A percentile compares a stretch with the other conserved stretches of the same genome.
These are phyloP conservation scores for Pistacia atlantica DNA, from an alignment of 345 rosid species.

Conservation along the genomic window DNA sequence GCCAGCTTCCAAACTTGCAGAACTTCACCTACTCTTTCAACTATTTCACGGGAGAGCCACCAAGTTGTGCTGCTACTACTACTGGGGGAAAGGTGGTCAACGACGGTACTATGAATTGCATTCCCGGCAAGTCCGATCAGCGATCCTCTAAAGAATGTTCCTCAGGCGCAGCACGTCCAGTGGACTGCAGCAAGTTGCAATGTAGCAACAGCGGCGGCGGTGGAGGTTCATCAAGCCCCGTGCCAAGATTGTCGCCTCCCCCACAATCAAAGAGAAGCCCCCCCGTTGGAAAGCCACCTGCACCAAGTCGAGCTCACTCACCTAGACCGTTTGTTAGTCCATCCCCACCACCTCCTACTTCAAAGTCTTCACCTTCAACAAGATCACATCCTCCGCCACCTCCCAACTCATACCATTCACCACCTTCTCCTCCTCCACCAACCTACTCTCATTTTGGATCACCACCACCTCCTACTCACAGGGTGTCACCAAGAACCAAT, in stretches of 20 bases:
- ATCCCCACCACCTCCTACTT: slow-evolving; percentile 53
- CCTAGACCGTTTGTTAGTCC: slow-evolving; percentile 17
- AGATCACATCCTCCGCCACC: slow-evolving; percentile 44
- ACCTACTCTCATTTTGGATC: slow-evolving; percentile 36
- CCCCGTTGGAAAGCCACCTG: slow-evolving; percentile 38
- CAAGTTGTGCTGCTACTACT: slow-evolving; percentile 47
- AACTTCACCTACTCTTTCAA: slow-evolving; percentile 70
- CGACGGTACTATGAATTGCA: slow-evolving; percentile 53
- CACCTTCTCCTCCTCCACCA: slow-evolving; percentile 36
- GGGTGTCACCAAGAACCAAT: slow-evolving; percentile 32
- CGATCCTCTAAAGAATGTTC: slow-evolving; percentile 58
- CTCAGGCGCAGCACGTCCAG: slow-evolving; percentile 52
- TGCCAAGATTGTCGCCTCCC: slow-evolving; percentile 19
- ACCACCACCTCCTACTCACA: slow-evolving; percentile 34
- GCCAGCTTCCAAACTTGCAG: slow-evolving; percentile 54
- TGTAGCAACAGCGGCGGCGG: slow-evolving; percentile 32
- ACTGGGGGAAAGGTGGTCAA: slow-evolving; percentile 15
- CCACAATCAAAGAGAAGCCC: slow-evolving; percentile 36
- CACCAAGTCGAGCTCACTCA: slow-evolving; percentile 25
- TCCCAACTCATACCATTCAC: slow-evolving; percentile 33
- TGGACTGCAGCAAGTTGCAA: slow-evolving; percentile 59
- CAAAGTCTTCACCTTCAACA: slow-evolving; percentile 45
- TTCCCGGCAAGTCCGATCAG: slow-evolving; percentile 48
- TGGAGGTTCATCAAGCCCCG: slow-evolving; percentile 15
- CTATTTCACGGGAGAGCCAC: slow-evolving; percentile 66